Conservation (phyloP, 192 early-diverging fungal genomes). For the Chytriomyces hyalinus region DNA sequence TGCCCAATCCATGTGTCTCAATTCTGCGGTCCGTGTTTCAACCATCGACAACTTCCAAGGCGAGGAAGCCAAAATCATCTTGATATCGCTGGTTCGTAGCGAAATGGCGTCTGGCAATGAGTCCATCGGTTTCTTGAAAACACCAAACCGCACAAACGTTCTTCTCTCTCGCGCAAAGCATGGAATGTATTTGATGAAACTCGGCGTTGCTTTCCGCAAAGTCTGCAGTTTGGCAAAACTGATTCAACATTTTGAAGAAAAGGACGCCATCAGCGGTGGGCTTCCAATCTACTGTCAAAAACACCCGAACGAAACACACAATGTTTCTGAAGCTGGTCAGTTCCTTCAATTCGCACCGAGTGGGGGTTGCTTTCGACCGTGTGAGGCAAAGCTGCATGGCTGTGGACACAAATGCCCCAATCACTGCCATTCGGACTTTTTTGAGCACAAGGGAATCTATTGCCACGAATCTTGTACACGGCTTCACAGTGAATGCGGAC, state of each 20-base stretch:
- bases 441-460: slow-evolving; percentile 44
- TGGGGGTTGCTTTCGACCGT: slow-evolving; percentile 60
- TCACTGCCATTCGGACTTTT: slow-evolving; percentile 57
- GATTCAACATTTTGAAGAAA: slow-evolving; percentile 38
- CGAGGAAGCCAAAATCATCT: slow-evolving; percentile 48
- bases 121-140: slow-evolving; percentile 61
- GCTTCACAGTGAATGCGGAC: slow-evolving; percentile 46
- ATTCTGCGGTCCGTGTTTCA: slow-evolving; percentile 33
- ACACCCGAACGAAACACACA: slow-evolving; percentile 48
- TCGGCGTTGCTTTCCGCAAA: slow-evolving; percentile 38
- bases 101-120: slow-evolving; percentile 11
- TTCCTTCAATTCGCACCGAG: slow-evolving; percentile 50
- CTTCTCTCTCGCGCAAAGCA: slow-evolving; percentile 62
- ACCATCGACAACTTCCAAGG: slow-evolving; percentile 56
- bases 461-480: slow-evolving; percentile 54
- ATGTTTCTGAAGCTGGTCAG: slow-evolving; percentile 31
- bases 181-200: slow-evolving; percentile 65
- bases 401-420: slow-evolving; percentile 63
- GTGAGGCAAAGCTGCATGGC: slow-evolving; percentile 38
- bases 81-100: slow-evolving; percentile 45
- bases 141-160: slow-evolving; percentile 62
- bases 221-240: slow-evolving; percentile 49
- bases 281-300: slow-evolving; percentile 55
- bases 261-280: slow-evolving; percentile 44
- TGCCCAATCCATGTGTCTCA: slow-evolving; percentile 18